These are phyloP conservation scores for Yamadazyma conglobata DNA, from an alignment of 1,139 yeast species.

Conservation along the genomic window DNA sequence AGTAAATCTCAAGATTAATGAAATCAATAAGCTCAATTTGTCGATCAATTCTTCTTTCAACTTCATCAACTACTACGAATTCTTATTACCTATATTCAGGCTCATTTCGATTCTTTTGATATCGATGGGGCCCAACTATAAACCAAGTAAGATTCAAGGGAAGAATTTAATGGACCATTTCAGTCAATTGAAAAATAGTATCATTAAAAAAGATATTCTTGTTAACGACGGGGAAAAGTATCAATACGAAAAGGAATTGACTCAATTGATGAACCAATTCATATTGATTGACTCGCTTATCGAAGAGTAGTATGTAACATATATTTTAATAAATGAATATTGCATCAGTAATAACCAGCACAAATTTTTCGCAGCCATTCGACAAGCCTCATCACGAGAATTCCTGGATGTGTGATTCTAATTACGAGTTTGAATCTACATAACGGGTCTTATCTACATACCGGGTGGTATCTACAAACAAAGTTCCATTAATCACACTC, in stretches of 20 bases:
- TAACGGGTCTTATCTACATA: too few relatives aligned
- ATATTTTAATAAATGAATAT: too few relatives aligned
- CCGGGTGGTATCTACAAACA: too few relatives aligned
- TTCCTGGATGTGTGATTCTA: too few relatives aligned
- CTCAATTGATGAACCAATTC: conserved; percentile 51
- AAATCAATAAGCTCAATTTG: conserved; percentile 36
- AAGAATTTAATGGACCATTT: conserved; percentile 51
- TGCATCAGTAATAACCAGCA: too few relatives aligned
- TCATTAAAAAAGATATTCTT: conserved; percentile 65
- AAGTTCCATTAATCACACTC: too few relatives aligned
- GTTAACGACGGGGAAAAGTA: conserved; percentile 24
- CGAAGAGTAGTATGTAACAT: conserved; percentile 3
- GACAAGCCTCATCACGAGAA: too few relatives aligned
- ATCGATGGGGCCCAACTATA: conserved; percentile 78
- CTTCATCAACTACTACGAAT: conserved; percentile 49
- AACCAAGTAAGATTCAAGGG: conserved; percentile 56
- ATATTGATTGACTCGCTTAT: conserved; percentile 58
- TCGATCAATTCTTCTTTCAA: conserved; percentile 52
- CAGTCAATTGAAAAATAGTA: conserved; percentile 57
- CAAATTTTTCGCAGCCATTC: too few relatives aligned
- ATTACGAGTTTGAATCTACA: too few relatives aligned
- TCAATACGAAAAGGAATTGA: conserved; percentile 16
- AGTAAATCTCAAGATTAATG: conserved; percentile 39
- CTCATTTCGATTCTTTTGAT: conserved; percentile 63
- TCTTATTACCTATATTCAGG: conserved; percentile 77